Evolutionary conservation across 2,329 filamentous ascomycete species (phyloP), one percentile per base, ranked within the genome.

Genomic region (Cladophialophora chaetospira): DNA sequence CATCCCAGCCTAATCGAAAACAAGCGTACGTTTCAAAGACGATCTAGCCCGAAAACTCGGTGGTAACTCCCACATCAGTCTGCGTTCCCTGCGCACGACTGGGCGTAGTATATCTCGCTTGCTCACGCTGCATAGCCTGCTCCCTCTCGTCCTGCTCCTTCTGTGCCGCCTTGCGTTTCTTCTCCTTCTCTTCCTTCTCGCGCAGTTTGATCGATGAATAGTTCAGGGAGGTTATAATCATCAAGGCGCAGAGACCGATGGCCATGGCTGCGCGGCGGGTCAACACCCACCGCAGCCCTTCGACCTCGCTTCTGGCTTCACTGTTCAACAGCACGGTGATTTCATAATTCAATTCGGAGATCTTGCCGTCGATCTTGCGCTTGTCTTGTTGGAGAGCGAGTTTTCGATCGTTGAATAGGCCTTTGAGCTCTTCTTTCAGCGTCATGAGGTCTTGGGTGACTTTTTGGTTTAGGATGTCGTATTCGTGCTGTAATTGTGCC

Each of bases 281-380:
- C 55, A 88, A 74, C 38, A 97, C 86, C 94, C 94, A 97, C 58
- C 94, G 82, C 46, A 99, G 77, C 1, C 87, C 88, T 72, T 99
- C 94, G 46, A 97, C 92, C 66, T 97, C 89, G 3, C 89, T 93
- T 71, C 93, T 92, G 45, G 88, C 86, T 72, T 97, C 94, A 61
- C 90, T 94, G 71, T 91, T 95, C 40, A 99, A 81, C 36, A 84
- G 82, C 28, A 96, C 91, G 19, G 89, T 95, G 72, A 99, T 97
- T 71, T 96, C 94, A 75, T 97, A 96, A 74, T 93, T 96, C 65
- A 97, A 82, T 76, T 96, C 88, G 79, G 97, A 92, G 61, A 96
- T 92, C 81, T 87, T 87, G 48, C 88, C 89, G 69, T 97, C 93
- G 68, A 89, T 88, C 5, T 81, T 81, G 69, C 91, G 87, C 73